Evolutionary conservation across 805 yeast genomes (phyloP).

Genomic region (Candida nemodendra): DNA sequence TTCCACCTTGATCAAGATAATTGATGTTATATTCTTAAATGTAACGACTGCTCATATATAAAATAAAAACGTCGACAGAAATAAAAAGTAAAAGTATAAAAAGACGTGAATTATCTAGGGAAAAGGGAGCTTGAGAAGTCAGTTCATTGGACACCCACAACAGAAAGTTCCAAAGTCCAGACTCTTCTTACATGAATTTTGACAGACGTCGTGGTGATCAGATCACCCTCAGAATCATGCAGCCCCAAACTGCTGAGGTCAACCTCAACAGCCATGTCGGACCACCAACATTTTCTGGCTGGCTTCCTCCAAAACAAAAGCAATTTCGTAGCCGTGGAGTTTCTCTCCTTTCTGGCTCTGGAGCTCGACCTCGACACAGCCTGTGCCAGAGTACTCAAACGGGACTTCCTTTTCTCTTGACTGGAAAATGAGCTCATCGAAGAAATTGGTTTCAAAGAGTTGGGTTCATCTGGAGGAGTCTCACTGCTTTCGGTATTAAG

Average conservation of each 20-base stretch:
- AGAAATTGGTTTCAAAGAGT: constrained; percentile 33
- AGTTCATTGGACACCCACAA: constrained; percentile 69
- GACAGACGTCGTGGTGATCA: constrained; percentile 42
- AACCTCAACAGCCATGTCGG: constrained; percentile 54
- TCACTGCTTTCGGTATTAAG: constrained; percentile 34
- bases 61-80: no score
- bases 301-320: constrained; percentile 96
- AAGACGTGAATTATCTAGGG: no score
- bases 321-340: constrained; percentile 54
- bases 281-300: constrained; percentile 99
- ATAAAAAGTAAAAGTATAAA: no score
- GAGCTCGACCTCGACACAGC: constrained; percentile 47
- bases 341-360: constrained; percentile 34
- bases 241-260: constrained; percentile 29
- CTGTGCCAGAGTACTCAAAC: constrained; percentile 62
- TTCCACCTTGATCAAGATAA: no score
- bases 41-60: no score
- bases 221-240: constrained; percentile 25
- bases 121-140: no score
- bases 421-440: constrained; percentile 22
- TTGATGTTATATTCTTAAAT: no score
- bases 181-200: constrained; percentile 87
- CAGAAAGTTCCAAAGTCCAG: constrained; percentile 93
- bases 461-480: constrained; percentile 21
- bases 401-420: constrained; percentile 43